A percentile compares a stretch with the other conserved stretches of the same genome.
Conservation (phyloP, 805 yeast genomes). For the Sugiyamaella chiloensis region DNA sequence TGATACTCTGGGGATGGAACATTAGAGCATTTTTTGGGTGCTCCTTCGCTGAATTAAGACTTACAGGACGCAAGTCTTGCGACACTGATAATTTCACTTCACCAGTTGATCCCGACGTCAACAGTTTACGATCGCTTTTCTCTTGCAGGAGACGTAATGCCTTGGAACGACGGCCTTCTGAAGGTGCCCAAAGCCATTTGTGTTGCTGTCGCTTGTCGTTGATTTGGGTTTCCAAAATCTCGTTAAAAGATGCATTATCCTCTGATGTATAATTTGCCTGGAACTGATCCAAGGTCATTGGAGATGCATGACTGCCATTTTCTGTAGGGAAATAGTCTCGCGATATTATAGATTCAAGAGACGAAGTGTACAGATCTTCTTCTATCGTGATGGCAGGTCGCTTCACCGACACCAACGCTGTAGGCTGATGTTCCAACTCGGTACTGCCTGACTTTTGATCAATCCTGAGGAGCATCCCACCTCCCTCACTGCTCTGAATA, state of each 20-base stretch:
- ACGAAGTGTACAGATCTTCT: slow-evolving; percentile 28
- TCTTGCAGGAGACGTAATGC: not conserved
- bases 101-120: not conserved
- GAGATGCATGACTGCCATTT: not conserved
- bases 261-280: slow-evolving; percentile 31
- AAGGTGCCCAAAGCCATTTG: slow-evolving; percentile 24
- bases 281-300: slow-evolving; percentile 19
- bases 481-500: slow-evolving; percentile 12
- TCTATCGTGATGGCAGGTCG: slow-evolving; percentile 22
- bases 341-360: slow-evolving; percentile 25
- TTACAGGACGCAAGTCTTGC: not conserved
- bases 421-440: not conserved
- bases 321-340: slow-evolving; percentile 17
- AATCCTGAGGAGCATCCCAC: slow-evolving; percentile 13
- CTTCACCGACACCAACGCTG: not conserved
- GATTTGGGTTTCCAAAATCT: slow-evolving; percentile 24
- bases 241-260: slow-evolving; percentile 30
- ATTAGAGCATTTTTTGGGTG: slow-evolving; percentile 7
- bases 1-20: not conserved
- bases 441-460: not conserved
- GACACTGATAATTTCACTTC: too few relatives aligned
- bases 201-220: slow-evolving; percentile 19
- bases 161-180: not conserved
- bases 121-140: not conserved
- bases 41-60: not conserved